Evolutionary conservation across 306 rosid species (phyloP).

Genomic region (Gillenia trifoliata): DNA sequence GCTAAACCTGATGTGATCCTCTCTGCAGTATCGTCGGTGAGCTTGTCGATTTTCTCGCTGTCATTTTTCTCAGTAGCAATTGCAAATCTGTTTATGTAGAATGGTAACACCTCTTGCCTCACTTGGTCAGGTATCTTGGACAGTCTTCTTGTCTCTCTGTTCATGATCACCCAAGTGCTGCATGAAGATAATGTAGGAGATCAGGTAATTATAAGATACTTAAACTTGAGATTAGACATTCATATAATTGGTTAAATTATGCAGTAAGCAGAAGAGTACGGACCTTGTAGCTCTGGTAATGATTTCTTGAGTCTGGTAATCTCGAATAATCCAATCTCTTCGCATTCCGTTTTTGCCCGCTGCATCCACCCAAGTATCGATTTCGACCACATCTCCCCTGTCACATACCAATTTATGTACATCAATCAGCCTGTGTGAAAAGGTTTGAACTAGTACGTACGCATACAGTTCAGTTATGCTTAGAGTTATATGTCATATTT

Average conservation of each 20-base stretch:
- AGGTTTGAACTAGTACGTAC: not conserved
- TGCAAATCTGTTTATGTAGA: slow-evolving; percentile 57
- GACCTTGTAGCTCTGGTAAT: slow-evolving; percentile 87
- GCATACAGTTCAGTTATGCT: not conserved
- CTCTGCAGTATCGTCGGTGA: slow-evolving; percentile 60
- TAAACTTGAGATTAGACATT: not conserved
- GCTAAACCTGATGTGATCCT: slow-evolving; percentile 73
- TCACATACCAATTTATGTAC: not conserved
- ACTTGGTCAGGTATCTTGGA: slow-evolving; percentile 81
- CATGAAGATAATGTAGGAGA: slow-evolving; percentile 7
- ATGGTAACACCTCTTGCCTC: slow-evolving; percentile 62
- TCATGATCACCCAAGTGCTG: slow-evolving; percentile 96
- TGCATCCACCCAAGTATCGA: slow-evolving; percentile 96
- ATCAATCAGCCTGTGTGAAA: not conserved
- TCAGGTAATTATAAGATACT: not conserved
- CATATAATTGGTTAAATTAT: not conserved
- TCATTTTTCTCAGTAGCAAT: slow-evolving; percentile 48
- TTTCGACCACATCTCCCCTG: slow-evolving; percentile 93
- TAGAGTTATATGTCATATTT: not conserved
- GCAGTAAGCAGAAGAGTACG: not conserved
- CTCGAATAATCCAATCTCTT: slow-evolving; percentile 92
- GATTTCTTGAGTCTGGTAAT: slow-evolving; percentile 58
- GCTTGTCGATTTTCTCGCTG: slow-evolving; percentile 62
- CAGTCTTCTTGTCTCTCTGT: slow-evolving; percentile 80
- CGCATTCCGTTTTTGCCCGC: slow-evolving; percentile 91